Evolutionary conservation across 2,329 filamentous ascomycete species (phyloP), one percentile per base, ranked within the genome.

Genomic region (Pseudogymnoascus pannorum): DNA sequence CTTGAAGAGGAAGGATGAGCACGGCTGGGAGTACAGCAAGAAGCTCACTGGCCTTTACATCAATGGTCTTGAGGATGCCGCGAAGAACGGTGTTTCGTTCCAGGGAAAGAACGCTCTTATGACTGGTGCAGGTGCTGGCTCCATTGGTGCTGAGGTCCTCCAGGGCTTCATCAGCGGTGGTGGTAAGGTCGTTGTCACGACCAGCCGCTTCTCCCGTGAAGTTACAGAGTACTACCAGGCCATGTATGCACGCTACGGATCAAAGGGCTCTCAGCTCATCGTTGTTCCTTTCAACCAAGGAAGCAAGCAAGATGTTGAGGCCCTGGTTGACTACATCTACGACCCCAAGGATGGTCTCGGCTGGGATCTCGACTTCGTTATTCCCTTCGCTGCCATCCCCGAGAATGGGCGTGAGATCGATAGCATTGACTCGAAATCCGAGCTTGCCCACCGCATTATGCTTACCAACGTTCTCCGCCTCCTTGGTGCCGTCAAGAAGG

Each of bases 11-110:
- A 95, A 96, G 77, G 87, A 90, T 60, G 85, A 92, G 64, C 89
- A 96, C 71, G 93, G 93, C 64, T 99, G 94, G 94, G 92, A 97
- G 72, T 99, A 97, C 81, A 97, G 91, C 85, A 99, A 97, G 84
- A 97, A 95, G 80, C 84, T 99, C 62, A 97, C 94, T 22, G 89
- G 91, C 62, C 77, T 92, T 68, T 99, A 99, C 74, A 85, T 99
- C 33, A 91, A 97, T 73, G 92, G 91, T 65, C 78, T 99, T 31
- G 92, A 96, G 78, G 85, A 92, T 65, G 92, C 92, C 66, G 94
- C 94, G 66, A 89, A 87, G 70, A 81, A 85, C 61, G 94, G 94
- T 74, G 87, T 99, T 63, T 94, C 87, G 54, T 99, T 96, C 80
- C 85, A 92, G 73, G 91, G 89, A 77, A 97, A 97, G 81, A 91